These are phyloP conservation scores for Hysterangium stoloniferum DNA, from an alignment of 768 basidiomycete species.

Conservation along the genomic window DNA sequence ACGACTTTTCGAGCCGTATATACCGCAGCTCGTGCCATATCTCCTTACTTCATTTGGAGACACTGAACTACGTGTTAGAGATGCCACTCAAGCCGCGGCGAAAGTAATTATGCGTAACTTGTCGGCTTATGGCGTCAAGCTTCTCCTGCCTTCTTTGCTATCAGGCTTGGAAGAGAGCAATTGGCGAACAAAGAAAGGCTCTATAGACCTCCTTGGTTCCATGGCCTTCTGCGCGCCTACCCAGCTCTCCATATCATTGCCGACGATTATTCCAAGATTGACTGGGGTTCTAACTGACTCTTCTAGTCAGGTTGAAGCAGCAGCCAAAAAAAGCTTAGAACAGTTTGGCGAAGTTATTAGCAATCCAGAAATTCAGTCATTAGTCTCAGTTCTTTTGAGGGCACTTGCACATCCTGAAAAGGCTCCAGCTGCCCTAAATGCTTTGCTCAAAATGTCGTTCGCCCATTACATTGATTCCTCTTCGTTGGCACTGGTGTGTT, in stretches of 20 bases:
- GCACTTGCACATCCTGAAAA: slow-evolving; percentile 93
- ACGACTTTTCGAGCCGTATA: slow-evolving; percentile 90
- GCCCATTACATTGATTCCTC: slow-evolving; percentile 98
- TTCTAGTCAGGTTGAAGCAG: slow-evolving; percentile 87
- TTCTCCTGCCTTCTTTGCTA: slow-evolving; percentile 83
- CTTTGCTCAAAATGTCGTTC: slow-evolving; percentile 89
- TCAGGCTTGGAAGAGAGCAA: slow-evolving; percentile 95
- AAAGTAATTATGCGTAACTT: slow-evolving; percentile 93
- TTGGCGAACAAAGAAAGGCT: slow-evolving; percentile 96
- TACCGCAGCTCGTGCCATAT: slow-evolving; percentile 74
- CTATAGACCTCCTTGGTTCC: slow-evolving; percentile 92
- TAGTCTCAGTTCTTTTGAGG: slow-evolving; percentile 85
- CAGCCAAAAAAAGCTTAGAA: slow-evolving; percentile 93
- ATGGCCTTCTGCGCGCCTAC: slow-evolving; percentile 98
- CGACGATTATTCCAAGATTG: slow-evolving; percentile 93
- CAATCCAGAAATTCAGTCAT: slow-evolving; percentile 91
- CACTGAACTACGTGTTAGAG: slow-evolving; percentile 76
- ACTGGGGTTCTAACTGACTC: slow-evolving; percentile 95
- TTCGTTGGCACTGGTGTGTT: slow-evolving; percentile 78
- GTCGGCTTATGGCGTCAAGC: slow-evolving; percentile 92
- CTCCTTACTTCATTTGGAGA: slow-evolving; percentile 86
- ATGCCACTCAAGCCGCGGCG: slow-evolving; percentile 87
- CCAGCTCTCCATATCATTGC: slow-evolving; percentile 89
- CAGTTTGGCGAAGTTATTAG: slow-evolving; percentile 97
- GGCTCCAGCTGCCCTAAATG: slow-evolving; percentile 76